A percentile compares a stretch with the other conserved stretches of the same genome.
These are phyloP conservation scores for Fusarium armeniacum DNA, from an alignment of 2,329 filamentous ascomycete genomes.

Conservation along the genomic window DNA sequence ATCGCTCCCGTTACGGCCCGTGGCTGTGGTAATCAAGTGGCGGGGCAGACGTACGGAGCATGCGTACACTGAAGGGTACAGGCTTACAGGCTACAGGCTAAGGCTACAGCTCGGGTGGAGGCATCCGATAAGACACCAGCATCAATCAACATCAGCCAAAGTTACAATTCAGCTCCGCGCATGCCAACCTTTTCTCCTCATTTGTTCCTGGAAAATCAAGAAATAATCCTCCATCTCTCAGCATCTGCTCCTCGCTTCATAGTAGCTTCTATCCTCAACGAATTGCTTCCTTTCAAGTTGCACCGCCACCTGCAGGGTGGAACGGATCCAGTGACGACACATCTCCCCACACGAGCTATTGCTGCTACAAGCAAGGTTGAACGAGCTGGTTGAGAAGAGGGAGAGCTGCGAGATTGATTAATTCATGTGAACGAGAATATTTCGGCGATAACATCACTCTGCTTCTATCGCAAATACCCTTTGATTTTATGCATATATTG, in stretches of 20 bases:
- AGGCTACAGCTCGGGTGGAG: conserved; percentile 5
- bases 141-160: conserved; percentile 8
- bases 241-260: neutral
- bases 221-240: neutral
- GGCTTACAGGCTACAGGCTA: neutral
- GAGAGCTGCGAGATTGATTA: conserved; percentile 6
- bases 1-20: conserved; percentile 47
- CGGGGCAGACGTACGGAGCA: conserved; percentile 29
- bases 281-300: conserved; percentile 29
- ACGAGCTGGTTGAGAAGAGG: conserved; percentile 5
- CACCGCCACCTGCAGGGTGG: conserved; percentile 42
- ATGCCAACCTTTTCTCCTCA: conserved; percentile 26
- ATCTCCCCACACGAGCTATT: conserved; percentile 37
- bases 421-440: neutral
- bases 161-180: conserved; percentile 32
- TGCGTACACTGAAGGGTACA: neutral
- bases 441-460: neutral
- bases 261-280: conserved; percentile 11
- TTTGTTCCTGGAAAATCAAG: conserved; percentile 5
- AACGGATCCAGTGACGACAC: conserved; percentile 49
- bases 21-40: conserved; percentile 43
- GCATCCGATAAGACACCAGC: conserved; percentile 19
- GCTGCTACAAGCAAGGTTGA: conserved; percentile 22
- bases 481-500: conserved; percentile 25
- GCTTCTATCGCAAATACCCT: neutral